Conservation (phyloP, 768 basidiomycete genomes). For the Suillus tomentosus region DNA sequence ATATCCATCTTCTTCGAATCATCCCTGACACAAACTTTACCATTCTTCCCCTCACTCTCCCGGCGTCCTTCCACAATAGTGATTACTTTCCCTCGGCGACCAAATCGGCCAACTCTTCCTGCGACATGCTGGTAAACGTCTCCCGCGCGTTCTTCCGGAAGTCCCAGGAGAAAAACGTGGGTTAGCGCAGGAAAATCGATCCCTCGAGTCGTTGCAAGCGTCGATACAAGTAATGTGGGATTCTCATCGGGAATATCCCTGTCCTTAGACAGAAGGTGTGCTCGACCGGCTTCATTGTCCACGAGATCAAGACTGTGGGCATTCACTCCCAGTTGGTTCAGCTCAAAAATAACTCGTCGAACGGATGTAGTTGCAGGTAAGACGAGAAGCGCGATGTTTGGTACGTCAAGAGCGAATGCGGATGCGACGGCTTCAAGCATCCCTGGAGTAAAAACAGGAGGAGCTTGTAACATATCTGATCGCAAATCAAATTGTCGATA, state of each 20-base stretch:
- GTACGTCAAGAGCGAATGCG: conserved; percentile 73
- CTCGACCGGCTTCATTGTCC: conserved; percentile 42
- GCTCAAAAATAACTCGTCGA: conserved; percentile 62
- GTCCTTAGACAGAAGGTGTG: conserved; percentile 42
- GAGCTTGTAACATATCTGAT: conserved; percentile 46
- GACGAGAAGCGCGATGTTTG: conserved; percentile 65
- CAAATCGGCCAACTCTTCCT: conserved; percentile 77
- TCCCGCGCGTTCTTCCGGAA: conserved; percentile 51
- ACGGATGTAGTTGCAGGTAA: conserved; percentile 64
- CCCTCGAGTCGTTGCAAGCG: conserved; percentile 69
- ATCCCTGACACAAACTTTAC: conserved; percentile 30
- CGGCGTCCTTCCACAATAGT: conserved; percentile 50
- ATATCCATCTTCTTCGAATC: conserved; percentile 43
- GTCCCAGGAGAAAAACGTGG: conserved; percentile 75
- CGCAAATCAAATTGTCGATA: conserved; percentile 15
- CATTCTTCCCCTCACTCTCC: conserved; percentile 32
- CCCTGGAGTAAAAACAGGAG: conserved; percentile 56
- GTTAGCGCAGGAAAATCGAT: conserved; percentile 70
- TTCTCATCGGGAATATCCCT: conserved; percentile 41
- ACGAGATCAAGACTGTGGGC: conserved; percentile 62
- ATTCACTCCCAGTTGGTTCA: conserved; percentile 66
- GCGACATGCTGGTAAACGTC: conserved; percentile 71
- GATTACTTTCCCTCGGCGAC: conserved; percentile 65
- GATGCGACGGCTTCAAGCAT: conserved; percentile 70
- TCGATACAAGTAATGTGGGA: conserved; percentile 68